Evolutionary conservation across 2,329 filamentous ascomycete genomes (phyloP).

Genomic region (Thelonectria discophora): DNA sequence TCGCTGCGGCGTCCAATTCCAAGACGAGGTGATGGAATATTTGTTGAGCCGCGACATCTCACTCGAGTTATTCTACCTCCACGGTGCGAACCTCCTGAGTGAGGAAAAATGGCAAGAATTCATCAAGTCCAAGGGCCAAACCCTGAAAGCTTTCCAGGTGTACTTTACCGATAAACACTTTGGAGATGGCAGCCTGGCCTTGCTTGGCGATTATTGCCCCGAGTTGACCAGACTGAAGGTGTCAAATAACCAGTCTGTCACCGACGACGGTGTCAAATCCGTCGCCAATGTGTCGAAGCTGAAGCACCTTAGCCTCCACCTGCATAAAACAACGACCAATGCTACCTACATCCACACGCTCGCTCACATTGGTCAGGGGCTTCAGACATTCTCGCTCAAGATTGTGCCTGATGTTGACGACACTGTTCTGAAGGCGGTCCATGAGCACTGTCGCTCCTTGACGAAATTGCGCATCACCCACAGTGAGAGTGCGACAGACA

Average conservation of each 20-base stretch:
- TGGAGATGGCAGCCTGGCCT: slow-evolving; percentile 71
- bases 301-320: slow-evolving; percentile 78
- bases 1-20: slow-evolving; percentile 90
- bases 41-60: slow-evolving; percentile 75
- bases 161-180: slow-evolving; percentile 88
- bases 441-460: slow-evolving; percentile 72
- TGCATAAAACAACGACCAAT: slow-evolving; percentile 65
- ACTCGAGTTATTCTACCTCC: slow-evolving; percentile 79
- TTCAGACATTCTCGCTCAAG: slow-evolving; percentile 83
- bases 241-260: slow-evolving; percentile 79
- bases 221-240: slow-evolving; percentile 80
- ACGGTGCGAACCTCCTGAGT: slow-evolving; percentile 84
- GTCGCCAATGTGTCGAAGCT: slow-evolving; percentile 72
- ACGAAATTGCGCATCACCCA: slow-evolving; percentile 83
- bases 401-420: slow-evolving; percentile 74
- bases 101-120: slow-evolving; percentile 78
- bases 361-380: slow-evolving; percentile 65
- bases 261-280: slow-evolving; percentile 69
- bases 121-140: slow-evolving; percentile 70
- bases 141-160: slow-evolving; percentile 75
- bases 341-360: slow-evolving; percentile 70
- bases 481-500: slow-evolving; percentile 79
- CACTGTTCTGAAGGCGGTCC: slow-evolving; percentile 74
- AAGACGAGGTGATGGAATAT: slow-evolving; percentile 84
- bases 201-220: slow-evolving; percentile 72